Percentiles rank a stretch among this genome's conserved stretches.
phyloP scores from a whole-genome alignment of 2,329 filamentous ascomycete genomes.

The Aspergillus flavus region DNA sequence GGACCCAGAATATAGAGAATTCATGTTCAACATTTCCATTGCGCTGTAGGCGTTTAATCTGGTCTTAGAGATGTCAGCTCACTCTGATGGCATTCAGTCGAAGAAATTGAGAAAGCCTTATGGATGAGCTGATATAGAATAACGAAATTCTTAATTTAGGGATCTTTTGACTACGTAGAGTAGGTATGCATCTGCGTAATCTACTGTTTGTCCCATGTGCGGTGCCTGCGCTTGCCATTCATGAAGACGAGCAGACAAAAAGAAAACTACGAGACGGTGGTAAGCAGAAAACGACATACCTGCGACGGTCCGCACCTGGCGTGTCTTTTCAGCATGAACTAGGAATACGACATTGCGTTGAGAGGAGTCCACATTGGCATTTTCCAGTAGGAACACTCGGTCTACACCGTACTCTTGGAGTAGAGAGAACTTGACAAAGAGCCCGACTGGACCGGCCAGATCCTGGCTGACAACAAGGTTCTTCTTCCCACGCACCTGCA shows the following conservation, averaged over 20 bases:
- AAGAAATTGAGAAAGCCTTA: conserved; percentile 44
- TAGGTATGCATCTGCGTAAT: conserved; percentile 55
- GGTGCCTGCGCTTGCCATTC: background rate
- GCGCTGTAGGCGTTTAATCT: conserved; percentile 86
- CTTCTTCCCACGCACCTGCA: conserved; percentile 95
- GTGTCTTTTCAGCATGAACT: conserved; percentile 84
- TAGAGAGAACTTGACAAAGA: conserved; percentile 92
- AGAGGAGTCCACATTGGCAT: conserved; percentile 89
- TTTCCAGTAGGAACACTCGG: conserved; percentile 95
- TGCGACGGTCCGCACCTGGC: conserved; percentile 81
- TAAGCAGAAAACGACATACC: conserved; percentile 60
- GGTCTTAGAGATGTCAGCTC: conserved; percentile 69
- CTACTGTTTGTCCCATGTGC: conserved; percentile 57
- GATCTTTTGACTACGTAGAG: conserved; percentile 60
- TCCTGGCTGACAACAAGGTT: conserved; percentile 92
- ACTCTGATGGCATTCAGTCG: conserved; percentile 56
- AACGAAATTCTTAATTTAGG: conserved; percentile 47
- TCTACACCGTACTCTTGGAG: conserved; percentile 97
- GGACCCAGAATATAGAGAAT: conserved; percentile 95
- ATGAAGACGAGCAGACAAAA: background rate
- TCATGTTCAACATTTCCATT: conserved; percentile 91
- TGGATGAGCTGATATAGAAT: conserved; percentile 38
- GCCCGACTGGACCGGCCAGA: conserved; percentile 83
- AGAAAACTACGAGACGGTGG: background rate
- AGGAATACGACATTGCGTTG: conserved; percentile 96